Evolutionary conservation across 73 alveolate species (phyloP), one percentile per base, ranked within the genome.

Genomic region (Uronychia setigera): DNA sequence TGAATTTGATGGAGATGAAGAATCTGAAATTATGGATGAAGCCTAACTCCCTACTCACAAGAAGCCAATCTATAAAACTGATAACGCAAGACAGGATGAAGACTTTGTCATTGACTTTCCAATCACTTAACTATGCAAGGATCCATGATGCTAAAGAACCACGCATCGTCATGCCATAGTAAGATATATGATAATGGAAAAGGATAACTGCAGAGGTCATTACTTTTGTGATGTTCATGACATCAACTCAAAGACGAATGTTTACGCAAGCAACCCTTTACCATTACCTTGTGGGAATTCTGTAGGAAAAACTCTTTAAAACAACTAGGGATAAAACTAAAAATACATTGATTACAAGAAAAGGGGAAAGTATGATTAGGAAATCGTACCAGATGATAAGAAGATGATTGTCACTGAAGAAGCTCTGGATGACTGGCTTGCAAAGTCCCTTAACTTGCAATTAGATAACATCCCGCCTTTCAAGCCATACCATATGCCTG

Each of bases 181-280:
- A 46, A n/a, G 5, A 46, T 46, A 5, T 46, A 5, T 19, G 5
- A 11, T 46, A 46, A 46, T 46, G 5, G 67, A 19, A 19, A 5
- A 46, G 67, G 67, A 46, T 11, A 19, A 76, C 5, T 76, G 81
- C 81, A 29, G 31, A 28, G 81, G 81, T 27, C 81, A 76, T 30
- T 11, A 76, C 32, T 76, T 76, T 30, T 76, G 81, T 76, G 81
- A 76, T 28, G 59, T 25, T 76, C 28, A 28, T 5, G 1, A 76
- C 28, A 13, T 67, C 29, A 67, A 5, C 29, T 26, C 32, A 26
- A 67, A 26, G 32, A 28, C 1, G 32, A 28, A 26, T 26, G 26
- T 67, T 5, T 25, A 5, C 26, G 29, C 79, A 26, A 28, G 14
- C 29, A 67, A 5, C 13, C 79, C 79, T 13, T 28, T 67, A 26